Base-by-base conservation (phyloP, 176 grass and related monocot genomes). In the Rhynchospora breviuscula region DNA sequence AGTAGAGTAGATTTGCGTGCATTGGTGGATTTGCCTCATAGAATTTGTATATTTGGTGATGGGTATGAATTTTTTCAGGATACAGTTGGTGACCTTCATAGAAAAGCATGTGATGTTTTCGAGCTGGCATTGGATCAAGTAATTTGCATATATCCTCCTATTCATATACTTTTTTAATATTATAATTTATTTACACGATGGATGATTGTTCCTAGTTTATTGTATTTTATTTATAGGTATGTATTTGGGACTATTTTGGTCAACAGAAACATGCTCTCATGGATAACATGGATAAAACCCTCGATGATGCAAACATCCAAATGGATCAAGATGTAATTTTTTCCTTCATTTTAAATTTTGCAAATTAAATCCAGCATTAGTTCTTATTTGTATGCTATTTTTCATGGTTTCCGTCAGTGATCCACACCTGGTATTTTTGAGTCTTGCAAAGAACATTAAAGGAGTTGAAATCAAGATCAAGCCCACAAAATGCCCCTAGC, bases 221-320 rank as follows among this genome's bases (percentile, higher is more conserved):
- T 82, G 18, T 79, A 14, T 18, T 59, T 86, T 79, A 63, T 91
- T 76, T 75, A 8, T 71, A 99, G 97, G 91, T 92, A 46, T 93
- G 72, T 78, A 95, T 99, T 80, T 99, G 91, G 89, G 97, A 99
- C 81, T 99, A 93, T 75, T 99, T 93, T 88, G 93, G 89, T 64
- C 89, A 44, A 81, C 92, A 92, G 82, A 99, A 95, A 88, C 93
- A 99, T 91, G 53, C 88, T 63, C 87, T 99, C 81, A 99, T 95
- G 97, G 93, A 99, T 87, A 95, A 88, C 71, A 85, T 92, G 88
- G 93, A 93, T 61, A 95, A 99, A 90, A 95, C 97, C 11, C 93
- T 99, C 81, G 97, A 99, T 7, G 93, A 95, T 89, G 91, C 91
- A 33, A 99, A 95, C 79, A 99, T 99, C 87, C 97, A 99, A 87